These are phyloP conservation scores for Candida oleophila DNA, from an alignment of 805 yeast genomes.

Conservation along the genomic window DNA sequence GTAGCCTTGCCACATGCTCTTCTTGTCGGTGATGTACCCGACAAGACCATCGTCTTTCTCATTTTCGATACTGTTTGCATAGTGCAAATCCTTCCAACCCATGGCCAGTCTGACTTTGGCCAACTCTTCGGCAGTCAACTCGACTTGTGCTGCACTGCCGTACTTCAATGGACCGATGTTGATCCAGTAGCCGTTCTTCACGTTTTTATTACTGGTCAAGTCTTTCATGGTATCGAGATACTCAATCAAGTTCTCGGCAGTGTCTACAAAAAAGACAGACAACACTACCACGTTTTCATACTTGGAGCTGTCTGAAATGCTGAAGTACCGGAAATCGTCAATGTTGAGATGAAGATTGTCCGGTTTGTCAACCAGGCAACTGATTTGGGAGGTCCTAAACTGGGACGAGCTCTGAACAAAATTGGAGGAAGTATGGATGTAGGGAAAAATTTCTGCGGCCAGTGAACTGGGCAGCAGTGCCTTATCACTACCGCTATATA, in stretches of 20 bases:
- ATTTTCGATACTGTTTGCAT: conserved; percentile 12
- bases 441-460: conserved; percentile 38
- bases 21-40: conserved; percentile 66
- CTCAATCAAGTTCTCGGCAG: conserved; percentile 82
- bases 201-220: conserved; percentile 6
- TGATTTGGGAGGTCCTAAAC: conserved; percentile 38
- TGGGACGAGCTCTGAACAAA: conserved; percentile 53
- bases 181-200: conserved; percentile 68
- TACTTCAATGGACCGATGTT: conserved; percentile 92
- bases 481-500: conserved; percentile 34
- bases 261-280: conserved; percentile 81
- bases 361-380: conserved; percentile 38
- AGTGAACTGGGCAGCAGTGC: too few species aligned
- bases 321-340: conserved; percentile 66
- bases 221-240: conserved; percentile 61
- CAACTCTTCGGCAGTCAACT: conserved; percentile 72
- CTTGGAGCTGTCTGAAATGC: conserved; percentile 21
- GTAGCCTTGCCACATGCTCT: conserved; percentile 75
- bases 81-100: conserved; percentile 57
- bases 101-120: conserved; percentile 45
- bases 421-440: conserved; percentile 67
- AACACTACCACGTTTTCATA: conserved; percentile 55
- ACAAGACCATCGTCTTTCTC: conserved; percentile 30
- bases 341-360: conserved; percentile 45
- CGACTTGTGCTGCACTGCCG: conserved; percentile 80